Evolutionary conservation across 768 basidiomycete genomes (phyloP), one percentile per base, ranked within the genome.

Genomic region (Amanita fuliginea): DNA sequence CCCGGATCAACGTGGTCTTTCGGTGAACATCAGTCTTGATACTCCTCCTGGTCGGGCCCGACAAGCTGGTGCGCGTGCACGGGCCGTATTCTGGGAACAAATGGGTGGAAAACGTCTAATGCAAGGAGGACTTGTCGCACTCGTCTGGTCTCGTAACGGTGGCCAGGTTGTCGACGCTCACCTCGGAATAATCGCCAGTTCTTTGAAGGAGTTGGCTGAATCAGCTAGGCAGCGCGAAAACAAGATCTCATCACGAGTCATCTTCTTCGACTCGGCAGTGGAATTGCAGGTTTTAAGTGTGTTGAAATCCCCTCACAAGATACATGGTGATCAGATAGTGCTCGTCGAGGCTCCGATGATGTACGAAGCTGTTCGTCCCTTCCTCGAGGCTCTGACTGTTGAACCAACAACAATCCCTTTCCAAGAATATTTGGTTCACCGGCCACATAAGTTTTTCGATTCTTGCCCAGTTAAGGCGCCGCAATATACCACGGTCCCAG

Each of bases 281-380:
- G 68, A 75, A 54, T 55, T 74, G 10, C 64, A 62, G 28, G 62
- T 46, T 34, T 51, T 45, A 40, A 45, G 51, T 11, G 43, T 30
- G 9, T 32, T 41, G 35, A 50, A 35, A 19, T 28, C 8, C 24
- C 30, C 40, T 34, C 14, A 42, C 8, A 42, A 14, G n/a, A 33
- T 8, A 14, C 5, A 42, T 6, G 60, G 8, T 14, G 24, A 66
- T 54, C 58, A 52, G 6, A 64, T 53, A 43, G 46, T 82, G 2
- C 63, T 86, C 19, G 63, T 86, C 11, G 83, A 86, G 52, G 70
- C 76, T 0, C 72, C 76, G 0, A 74, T 86, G 50, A 74, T 86
- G 75, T 84, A 74, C 52, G 83, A 83, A 52, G 68, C 80, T 0
- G 73, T 82, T 30, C 68, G 80, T 6, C 85, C 85, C 0, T 86